Evolutionary conservation across 495 filamentous ascomycete species (phyloP).

Genomic region (Corynascus novoguineensis): DNA sequence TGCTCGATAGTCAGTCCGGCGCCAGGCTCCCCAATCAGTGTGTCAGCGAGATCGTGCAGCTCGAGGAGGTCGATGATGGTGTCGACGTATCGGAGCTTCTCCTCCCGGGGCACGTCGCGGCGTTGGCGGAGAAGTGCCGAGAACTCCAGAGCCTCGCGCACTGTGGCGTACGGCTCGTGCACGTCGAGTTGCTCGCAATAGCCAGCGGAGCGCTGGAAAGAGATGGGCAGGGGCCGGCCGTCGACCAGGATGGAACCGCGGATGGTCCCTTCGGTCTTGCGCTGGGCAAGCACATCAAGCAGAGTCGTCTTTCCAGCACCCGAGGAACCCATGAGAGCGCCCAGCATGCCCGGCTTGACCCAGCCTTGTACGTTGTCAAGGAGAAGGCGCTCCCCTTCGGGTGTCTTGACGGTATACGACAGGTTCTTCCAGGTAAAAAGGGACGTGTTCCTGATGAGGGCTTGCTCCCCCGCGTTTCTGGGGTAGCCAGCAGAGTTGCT

Average conservation of each 20-base stretch:
- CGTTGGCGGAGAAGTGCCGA: slow-evolving; percentile 77
- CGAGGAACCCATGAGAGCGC: slow-evolving; percentile 75
- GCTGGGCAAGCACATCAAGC: slow-evolving; percentile 63
- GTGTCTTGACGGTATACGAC: slow-evolving; percentile 59
- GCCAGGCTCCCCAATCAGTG: slow-evolving; percentile 76
- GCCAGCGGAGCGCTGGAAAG: slow-evolving; percentile 80
- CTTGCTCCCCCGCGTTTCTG: slow-evolving; percentile 27
- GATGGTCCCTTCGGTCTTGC: slow-evolving; percentile 67
- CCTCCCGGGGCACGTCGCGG: slow-evolving; percentile 50
- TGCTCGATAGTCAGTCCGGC: slow-evolving; percentile 48
- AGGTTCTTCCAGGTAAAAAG: slow-evolving; percentile 59
- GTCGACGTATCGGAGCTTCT: slow-evolving; percentile 78
- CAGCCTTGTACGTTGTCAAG: slow-evolving; percentile 68
- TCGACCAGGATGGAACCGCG: slow-evolving; percentile 71
- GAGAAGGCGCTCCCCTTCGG: slow-evolving; percentile 50
- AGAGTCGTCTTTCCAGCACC: slow-evolving; percentile 73
- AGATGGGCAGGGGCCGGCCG: slow-evolving; percentile 58
- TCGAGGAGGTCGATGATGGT: slow-evolving; percentile 84
- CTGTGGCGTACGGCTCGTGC: slow-evolving; percentile 70
- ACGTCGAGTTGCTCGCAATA: slow-evolving; percentile 85
- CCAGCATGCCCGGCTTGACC: slow-evolving; percentile 73
- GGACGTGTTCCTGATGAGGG: slow-evolving; percentile 45
- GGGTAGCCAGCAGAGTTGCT: slow-evolving; percentile 27
- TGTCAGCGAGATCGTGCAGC: slow-evolving; percentile 75
- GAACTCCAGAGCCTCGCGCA: slow-evolving; percentile 74